Percentiles rank a stretch among this genome's conserved stretches.
Evolutionary conservation across 1,139 yeast genomes (phyloP).

Genomic region (Keqinozyma sinolaborantium): DNA sequence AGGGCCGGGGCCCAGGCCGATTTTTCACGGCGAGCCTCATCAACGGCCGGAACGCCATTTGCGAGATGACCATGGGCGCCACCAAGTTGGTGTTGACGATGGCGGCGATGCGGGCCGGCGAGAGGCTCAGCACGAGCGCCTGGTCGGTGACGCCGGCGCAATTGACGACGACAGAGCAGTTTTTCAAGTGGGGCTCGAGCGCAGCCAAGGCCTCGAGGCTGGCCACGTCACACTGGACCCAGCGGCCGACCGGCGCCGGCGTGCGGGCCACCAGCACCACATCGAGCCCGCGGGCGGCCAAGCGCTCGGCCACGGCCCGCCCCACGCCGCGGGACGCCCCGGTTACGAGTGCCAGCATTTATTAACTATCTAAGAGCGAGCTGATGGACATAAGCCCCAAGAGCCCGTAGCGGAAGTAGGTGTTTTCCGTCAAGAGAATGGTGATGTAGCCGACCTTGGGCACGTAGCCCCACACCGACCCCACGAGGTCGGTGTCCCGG

Average conservation of each 20-base stretch:
- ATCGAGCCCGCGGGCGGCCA: background rate
- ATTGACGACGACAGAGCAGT: conserved; percentile 52
- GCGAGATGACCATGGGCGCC: conserved; percentile 62
- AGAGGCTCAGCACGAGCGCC: background rate
- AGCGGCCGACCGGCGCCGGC: background rate
- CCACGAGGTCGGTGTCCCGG: conserved; percentile 74
- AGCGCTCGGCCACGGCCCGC: background rate
- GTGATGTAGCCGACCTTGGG: conserved; percentile 94
- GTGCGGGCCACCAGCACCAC: background rate
- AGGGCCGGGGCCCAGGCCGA: conserved; percentile 15
- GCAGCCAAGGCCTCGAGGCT: background rate
- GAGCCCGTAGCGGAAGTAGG: conserved; percentile 67
- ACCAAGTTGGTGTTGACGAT: conserved; percentile 61
- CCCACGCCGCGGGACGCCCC: background rate
- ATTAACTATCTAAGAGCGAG: conserved; percentile 28
- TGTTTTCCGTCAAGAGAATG: conserved; percentile 86
- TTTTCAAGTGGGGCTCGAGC: conserved; percentile 10
- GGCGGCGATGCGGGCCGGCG: background rate
- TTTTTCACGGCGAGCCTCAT: conserved; percentile 20
- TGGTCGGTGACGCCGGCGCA: conserved; percentile 81
- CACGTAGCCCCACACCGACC: conserved; percentile 85
- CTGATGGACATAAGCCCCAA: conserved; percentile 66
- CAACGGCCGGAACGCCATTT: conserved; percentile 44
- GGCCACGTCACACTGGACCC: background rate
- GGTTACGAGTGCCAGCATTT: background rate